Base-by-base conservation (phyloP, 164 flowering plant species). In the Malania oleifera region DNA sequence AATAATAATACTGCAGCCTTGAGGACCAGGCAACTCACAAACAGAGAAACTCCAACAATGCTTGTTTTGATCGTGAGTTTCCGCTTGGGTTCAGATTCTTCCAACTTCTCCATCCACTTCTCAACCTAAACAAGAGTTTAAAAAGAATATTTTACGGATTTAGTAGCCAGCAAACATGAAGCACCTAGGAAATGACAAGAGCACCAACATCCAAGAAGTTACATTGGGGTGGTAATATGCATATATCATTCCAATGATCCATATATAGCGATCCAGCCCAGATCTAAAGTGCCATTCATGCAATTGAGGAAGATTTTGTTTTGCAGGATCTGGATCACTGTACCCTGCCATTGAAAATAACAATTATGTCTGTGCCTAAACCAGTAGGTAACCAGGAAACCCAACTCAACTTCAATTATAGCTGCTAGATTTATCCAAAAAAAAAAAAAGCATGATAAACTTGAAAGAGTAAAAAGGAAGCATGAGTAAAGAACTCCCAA, bases 251-350 rank as follows among this genome's bases (percentile, higher is more conserved):
- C 99, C 99, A 56, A 93, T 70, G 41, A 93, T 93, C 99, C 99
- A 93, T 60, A 93, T 86, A 57, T 93, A 90, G 56, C 99, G 96
- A 72, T 93, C 99, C 64, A 93, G 91, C 61, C 99, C 99, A 46
- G 99, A 93, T 81, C 99, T 78, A 70, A 93, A 93, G 64, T 86
- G 91, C 99, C 99, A 93, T 68, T 93, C 99, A 68, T 90, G 92
- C 65, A 93, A 67, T n/a, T 75, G 84, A 46, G 96, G 82, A 17
- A 87, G 78, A 55, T 79, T 80, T 35, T 77, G 77, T 69, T 93
- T 90, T 63, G 81, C 83, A 52, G 97, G 98, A 75, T 92, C 29
- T 27, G 53, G 29, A 50, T 50, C 96, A 58, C 81, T 70, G 70
- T 93, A 92, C 8, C 78, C 90, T 84, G 67, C 60, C 68, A 75